Percentiles rank a stretch among this genome's conserved stretches.
phyloP scores from a whole-genome alignment of 2,329 filamentous ascomycete species.

The Pseudogymnoascus sp. region DNA sequence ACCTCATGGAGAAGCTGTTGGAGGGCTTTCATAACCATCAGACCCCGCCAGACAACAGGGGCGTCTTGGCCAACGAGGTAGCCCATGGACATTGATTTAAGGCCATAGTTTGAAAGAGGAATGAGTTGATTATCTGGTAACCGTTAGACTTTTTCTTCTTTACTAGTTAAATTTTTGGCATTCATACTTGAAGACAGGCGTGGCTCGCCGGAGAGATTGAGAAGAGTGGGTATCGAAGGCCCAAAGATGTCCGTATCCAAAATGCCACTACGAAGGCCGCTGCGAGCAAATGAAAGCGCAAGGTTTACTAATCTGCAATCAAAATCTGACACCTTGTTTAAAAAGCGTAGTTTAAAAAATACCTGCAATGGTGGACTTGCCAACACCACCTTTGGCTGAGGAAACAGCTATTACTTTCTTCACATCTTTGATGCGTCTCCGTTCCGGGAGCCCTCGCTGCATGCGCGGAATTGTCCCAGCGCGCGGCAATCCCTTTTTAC shows the following conservation, averaged over 20 bases:
- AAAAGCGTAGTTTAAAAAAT: conserved; percentile 14
- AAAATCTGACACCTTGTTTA: not conserved
- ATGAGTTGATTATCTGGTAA: conserved; percentile 65
- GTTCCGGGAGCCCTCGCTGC: conserved; percentile 73
- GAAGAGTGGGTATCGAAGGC: conserved; percentile 82
- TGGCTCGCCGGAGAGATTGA: conserved; percentile 74
- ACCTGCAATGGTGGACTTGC: conserved; percentile 90
- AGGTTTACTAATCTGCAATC: conserved; percentile 56
- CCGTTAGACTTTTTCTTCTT: conserved; percentile 20
- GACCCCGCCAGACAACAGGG: conserved; percentile 86
- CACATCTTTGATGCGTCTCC: conserved; percentile 73
- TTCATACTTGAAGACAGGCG: conserved; percentile 60
- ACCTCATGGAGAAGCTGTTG: conserved; percentile 94
- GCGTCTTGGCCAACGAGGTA: conserved; percentile 74
- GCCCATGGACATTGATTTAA: conserved; percentile 98
- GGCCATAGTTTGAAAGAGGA: conserved; percentile 85
- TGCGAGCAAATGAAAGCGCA: conserved; percentile 74
- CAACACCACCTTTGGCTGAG: conserved; percentile 95
- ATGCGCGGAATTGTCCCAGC: conserved; percentile 66
- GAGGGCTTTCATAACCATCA: conserved; percentile 96
- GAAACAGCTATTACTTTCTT: conserved; percentile 93
- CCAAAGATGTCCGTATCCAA: conserved; percentile 96
- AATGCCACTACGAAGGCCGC: conserved; percentile 75
- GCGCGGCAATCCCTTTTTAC: conserved; percentile 66
- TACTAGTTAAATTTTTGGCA: not conserved